phyloP scores from a whole-genome alignment of 768 basidiomycete species.

The Trametes maxima region DNA sequence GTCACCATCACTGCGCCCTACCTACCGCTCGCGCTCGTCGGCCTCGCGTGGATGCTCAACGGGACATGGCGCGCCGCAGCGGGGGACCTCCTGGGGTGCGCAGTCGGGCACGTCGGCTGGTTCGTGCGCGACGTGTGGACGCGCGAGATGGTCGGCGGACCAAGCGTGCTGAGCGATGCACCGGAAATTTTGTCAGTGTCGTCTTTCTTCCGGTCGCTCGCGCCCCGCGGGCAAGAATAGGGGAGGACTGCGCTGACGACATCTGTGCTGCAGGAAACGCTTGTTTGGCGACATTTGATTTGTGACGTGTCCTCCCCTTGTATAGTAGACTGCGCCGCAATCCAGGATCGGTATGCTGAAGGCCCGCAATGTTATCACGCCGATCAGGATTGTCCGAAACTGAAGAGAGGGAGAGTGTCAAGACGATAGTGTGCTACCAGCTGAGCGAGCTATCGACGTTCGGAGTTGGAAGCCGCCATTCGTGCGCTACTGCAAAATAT shows the following conservation, averaged over 20 bases:
- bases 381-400: too few relatives aligned
- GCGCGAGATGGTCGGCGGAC: slow-evolving; percentile 82
- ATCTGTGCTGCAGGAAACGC: slow-evolving; percentile 50
- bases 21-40: slow-evolving; percentile 89
- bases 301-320: not conserved
- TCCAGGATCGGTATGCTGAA: not conserved
- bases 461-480: too few relatives aligned
- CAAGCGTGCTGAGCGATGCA: slow-evolving; percentile 70
- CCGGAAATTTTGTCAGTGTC: slow-evolving; percentile 68
- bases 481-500: too few relatives aligned
- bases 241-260: not conserved
- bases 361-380: too few relatives aligned
- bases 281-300: slow-evolving; percentile 59
- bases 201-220: not conserved
- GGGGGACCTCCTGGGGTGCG: slow-evolving; percentile 81
- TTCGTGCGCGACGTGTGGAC: slow-evolving; percentile 86
- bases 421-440: too few relatives aligned
- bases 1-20: slow-evolving; percentile 96
- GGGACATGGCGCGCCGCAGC: slow-evolving; percentile 85
- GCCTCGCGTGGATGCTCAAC: slow-evolving; percentile 80
- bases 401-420: too few relatives aligned
- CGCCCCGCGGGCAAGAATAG: not conserved
- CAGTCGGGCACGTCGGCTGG: slow-evolving; percentile 86
- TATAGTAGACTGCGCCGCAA: not conserved
- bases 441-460: too few relatives aligned